Percentiles rank a stretch among this genome's conserved stretches.
phyloP scores from a whole-genome alignment of 306 rosid species.

The Vicia faba region DNA sequence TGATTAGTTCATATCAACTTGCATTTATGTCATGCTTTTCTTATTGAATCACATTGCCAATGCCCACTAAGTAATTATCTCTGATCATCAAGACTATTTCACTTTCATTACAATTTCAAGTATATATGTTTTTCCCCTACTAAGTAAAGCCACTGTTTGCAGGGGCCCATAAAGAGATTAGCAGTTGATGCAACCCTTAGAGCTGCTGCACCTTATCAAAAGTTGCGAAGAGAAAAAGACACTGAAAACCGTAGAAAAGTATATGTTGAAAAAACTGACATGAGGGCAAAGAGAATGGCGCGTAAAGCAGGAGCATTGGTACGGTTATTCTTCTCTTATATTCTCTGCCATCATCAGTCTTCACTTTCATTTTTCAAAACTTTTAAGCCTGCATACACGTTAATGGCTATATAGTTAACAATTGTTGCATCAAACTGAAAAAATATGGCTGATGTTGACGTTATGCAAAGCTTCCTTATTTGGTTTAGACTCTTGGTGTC shows the following conservation, averaged over 20 bases:
- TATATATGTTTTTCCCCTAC: slow-evolving; percentile 14
- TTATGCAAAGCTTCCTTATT: slow-evolving; percentile 7
- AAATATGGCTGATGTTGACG: slow-evolving; percentile 12
- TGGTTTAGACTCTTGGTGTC: not conserved
- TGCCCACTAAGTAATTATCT: not conserved
- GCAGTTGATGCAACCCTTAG: slow-evolving; percentile 99
- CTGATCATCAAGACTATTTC: slow-evolving; percentile 20
- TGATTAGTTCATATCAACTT: slow-evolving; percentile 15
- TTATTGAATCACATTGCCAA: slow-evolving; percentile 23
- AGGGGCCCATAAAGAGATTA: slow-evolving; percentile 94
- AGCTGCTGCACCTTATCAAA: slow-evolving; percentile 98
- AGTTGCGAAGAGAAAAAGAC: slow-evolving; percentile 83
- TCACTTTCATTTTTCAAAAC: slow-evolving; percentile 5
- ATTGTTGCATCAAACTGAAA: slow-evolving; percentile 24
- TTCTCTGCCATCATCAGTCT: not conserved
- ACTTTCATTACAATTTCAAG: not conserved
- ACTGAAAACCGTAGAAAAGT: slow-evolving; percentile 74
- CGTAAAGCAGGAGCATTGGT: slow-evolving; percentile 99
- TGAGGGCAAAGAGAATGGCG: slow-evolving; percentile 99
- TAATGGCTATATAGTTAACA: not conserved
- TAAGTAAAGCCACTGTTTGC: slow-evolving; percentile 28
- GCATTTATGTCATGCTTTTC: slow-evolving; percentile 1
- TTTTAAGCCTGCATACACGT: not conserved
- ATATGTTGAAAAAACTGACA: slow-evolving; percentile 88
- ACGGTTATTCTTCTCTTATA: slow-evolving; percentile 29